A percentile compares a stretch with the other conserved stretches of the same genome.
Conservation (phyloP, 345 rosid genomes). For the Murraya koenigii region DNA sequence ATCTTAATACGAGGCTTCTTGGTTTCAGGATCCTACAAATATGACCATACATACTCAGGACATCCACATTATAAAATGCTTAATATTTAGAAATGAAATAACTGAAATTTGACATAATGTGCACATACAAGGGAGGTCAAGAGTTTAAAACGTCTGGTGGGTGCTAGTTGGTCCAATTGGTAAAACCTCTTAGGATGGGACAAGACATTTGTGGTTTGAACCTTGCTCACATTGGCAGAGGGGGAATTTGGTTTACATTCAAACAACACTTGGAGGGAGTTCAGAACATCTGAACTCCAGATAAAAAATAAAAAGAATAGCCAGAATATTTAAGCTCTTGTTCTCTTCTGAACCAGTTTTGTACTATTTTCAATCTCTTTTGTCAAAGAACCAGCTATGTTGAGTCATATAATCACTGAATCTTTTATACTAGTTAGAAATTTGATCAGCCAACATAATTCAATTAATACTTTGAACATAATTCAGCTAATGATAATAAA, state of each 20-base stretch:
- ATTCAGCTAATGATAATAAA: neutral
- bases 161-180: neutral
- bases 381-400: neutral
- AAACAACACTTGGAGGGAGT: neutral
- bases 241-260: neutral
- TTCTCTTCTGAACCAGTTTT: neutral
- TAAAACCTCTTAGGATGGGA: neutral
- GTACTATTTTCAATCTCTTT: neutral
- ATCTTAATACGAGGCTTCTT: conserved; percentile 93
- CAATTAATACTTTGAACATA: neutral
- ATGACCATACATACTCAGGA: conserved; percentile 10
- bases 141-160: neutral
- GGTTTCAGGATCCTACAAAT: conserved; percentile 73
- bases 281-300: neutral
- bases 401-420: neutral
- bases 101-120: neutral
- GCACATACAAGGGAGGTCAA: neutral
- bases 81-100: neutral
- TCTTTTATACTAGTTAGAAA: neutral
- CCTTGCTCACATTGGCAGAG: neutral
- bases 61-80: conserved; percentile 6
- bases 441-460: neutral
- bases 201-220: neutral
- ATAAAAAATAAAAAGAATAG: neutral
- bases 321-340: neutral